A percentile compares a stretch with the other conserved stretches of the same genome.
Evolutionary conservation across 2,329 filamentous ascomycete genomes (phyloP).

Genomic region (Ceratocystis albifundus): DNA sequence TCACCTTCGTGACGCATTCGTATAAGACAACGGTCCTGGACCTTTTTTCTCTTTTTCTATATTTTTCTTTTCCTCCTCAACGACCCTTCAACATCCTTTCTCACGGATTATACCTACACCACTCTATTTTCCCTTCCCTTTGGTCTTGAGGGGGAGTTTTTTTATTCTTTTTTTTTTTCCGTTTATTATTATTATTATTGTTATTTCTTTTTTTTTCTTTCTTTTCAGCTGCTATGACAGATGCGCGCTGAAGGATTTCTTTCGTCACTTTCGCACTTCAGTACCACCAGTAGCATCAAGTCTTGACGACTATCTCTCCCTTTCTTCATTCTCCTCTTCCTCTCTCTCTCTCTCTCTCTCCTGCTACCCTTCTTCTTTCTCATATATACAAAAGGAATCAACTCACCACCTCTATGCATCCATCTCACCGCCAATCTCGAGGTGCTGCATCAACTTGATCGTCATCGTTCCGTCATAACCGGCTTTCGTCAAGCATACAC

Average conservation of each 20-base stretch:
- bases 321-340: neutral
- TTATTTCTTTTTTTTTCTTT: too few species aligned
- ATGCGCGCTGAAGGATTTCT: conserved; percentile 7
- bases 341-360: too few species aligned
- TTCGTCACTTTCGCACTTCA: conserved; percentile 10
- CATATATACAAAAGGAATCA: neutral
- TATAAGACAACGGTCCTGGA: conserved; percentile 12
- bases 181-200: too few species aligned
- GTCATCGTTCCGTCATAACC: conserved; percentile 9
- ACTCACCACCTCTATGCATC: neutral
- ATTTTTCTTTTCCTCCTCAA: neutral
- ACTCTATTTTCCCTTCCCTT: conserved; percentile 8
- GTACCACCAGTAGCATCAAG: conserved; percentile 10
- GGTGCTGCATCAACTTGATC: conserved; percentile 6
- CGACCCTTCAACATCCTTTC: conserved; percentile 4
- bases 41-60: conserved; percentile 13
- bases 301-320: conserved; percentile 1
- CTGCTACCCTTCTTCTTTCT: neutral
- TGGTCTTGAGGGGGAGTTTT: too few species aligned
- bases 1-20: conserved; percentile 12
- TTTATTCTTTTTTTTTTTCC: too few species aligned
- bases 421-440: neutral
- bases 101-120: neutral
- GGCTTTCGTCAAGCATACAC: neutral
- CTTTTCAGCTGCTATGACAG: conserved; percentile 6